These are phyloP conservation scores for Yarrowia yakushimensis DNA, from an alignment of 805 yeast genomes.

Conservation along the genomic window DNA sequence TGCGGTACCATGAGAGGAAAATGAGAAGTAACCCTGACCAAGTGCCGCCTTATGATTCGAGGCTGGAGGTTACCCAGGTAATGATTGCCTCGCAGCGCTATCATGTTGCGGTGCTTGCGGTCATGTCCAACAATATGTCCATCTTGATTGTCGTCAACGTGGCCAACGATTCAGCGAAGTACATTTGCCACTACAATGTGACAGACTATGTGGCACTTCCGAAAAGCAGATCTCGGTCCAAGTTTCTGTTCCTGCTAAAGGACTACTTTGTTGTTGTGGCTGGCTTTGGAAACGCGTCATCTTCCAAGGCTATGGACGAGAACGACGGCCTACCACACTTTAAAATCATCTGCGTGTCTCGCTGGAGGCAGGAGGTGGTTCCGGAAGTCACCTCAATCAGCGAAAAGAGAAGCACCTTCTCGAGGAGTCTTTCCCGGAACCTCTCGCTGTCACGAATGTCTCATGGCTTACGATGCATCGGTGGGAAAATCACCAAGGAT, in stretches of 20 bases:
- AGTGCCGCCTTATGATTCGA: background rate
- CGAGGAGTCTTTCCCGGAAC: background rate
- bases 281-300: background rate
- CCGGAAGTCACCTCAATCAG: background rate
- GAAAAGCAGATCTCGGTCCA: constrained; percentile 2
- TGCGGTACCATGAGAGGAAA: background rate
- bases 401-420: background rate
- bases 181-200: constrained; percentile 10
- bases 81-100: constrained; percentile 3
- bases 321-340: constrained; percentile 4
- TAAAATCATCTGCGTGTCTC: constrained; percentile 2
- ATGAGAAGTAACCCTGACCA: background rate
- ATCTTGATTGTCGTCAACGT: constrained; percentile 1
- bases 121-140: background rate
- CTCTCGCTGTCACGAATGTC: background rate
- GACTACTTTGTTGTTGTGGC: constrained; percentile 7
- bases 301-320: background rate
- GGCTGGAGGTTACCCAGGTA: background rate
- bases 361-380: background rate
- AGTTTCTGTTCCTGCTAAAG: background rate
- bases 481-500: constrained; percentile 7
- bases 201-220: background rate
- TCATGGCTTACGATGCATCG: background rate
- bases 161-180: background rate
- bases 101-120: background rate